Conservation (phyloP, 352 stramenopile genomes). For the Pythium dissotocum region DNA sequence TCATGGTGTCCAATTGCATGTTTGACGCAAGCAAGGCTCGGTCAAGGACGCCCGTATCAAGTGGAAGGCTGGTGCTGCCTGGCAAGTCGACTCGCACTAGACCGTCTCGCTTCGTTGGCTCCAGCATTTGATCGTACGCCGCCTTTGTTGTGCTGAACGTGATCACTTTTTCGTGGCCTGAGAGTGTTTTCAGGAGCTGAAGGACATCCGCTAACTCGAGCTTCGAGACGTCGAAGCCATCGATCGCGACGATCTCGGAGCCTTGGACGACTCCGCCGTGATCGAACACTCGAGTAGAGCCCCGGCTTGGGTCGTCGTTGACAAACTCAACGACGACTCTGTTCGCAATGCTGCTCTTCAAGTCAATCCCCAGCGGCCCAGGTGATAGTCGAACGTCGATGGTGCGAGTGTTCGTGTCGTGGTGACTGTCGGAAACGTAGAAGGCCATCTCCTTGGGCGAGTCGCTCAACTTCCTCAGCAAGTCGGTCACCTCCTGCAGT, state of each 20-base stretch:
- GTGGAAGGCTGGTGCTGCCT: conserved; percentile 5
- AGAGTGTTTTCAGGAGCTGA: conserved; percentile 40
- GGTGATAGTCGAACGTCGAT: conserved; percentile 41
- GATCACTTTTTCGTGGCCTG: conserved; percentile 50
- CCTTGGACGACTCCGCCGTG: conserved; percentile 48
- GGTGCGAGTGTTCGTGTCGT: conserved; percentile 28
- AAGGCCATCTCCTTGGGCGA: conserved; percentile 45
- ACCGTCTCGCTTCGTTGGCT: not conserved
- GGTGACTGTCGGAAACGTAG: conserved; percentile 10
- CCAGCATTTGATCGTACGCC: conserved; percentile 41
- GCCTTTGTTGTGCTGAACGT: conserved; percentile 50
- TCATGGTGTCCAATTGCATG: conserved; percentile 1
- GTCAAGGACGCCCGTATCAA: conserved; percentile 19
- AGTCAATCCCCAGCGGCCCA: conserved; percentile 54
- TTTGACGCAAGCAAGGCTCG: conserved; percentile 25
- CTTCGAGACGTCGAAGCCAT: conserved; percentile 44
- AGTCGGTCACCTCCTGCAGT: conserved; percentile 34
- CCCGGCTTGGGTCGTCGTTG: conserved; percentile 36
- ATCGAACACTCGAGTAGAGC: conserved; percentile 41
- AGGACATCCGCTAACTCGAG: conserved; percentile 40
- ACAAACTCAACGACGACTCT: conserved; percentile 48
- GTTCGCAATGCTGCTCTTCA: conserved; percentile 44
- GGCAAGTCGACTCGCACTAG: conserved; percentile 7
- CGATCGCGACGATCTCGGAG: conserved; percentile 51
- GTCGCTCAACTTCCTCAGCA: conserved; percentile 52